A percentile compares a stretch with the other conserved stretches of the same genome.
phyloP scores from a whole-genome alignment of 441 rosid genomes.

The Populus tomentosa region DNA sequence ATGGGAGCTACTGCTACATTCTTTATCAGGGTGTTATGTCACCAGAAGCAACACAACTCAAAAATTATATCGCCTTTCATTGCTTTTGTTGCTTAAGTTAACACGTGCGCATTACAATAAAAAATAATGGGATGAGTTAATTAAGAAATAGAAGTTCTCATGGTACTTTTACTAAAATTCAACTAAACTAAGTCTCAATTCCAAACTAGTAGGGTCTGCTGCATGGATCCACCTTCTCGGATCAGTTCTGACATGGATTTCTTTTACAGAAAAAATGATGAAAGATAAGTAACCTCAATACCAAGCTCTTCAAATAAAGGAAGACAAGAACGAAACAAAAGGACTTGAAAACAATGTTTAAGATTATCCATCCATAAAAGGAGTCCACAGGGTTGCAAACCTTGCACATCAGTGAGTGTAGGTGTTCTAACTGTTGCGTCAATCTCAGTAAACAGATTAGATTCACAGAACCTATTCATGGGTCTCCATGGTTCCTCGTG shows the following conservation, averaged over 20 bases:
- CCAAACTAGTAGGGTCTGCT: background rate
- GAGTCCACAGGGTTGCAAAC: conserved; percentile 31
- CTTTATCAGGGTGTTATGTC: background rate
- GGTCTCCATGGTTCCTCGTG: conserved; percentile 46
- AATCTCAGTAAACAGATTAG: conserved; percentile 36
- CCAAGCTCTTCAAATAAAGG: background rate
- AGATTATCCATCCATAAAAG: background rate
- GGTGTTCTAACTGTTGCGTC: conserved; percentile 39
- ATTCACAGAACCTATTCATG: conserved; percentile 24
- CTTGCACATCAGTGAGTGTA: conserved; percentile 53
- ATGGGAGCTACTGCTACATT: background rate
- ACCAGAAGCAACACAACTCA: background rate
- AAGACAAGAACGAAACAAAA: background rate
- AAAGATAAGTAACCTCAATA: background rate
- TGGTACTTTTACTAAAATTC: background rate
- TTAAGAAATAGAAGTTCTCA: background rate
- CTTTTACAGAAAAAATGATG: background rate
- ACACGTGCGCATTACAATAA: background rate
- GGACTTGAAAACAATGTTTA: background rate
- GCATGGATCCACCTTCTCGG: background rate
- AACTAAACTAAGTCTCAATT: background rate
- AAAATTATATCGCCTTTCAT: background rate
- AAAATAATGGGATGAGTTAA: background rate
- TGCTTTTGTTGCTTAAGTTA: background rate
- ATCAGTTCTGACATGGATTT: background rate